A percentile compares a stretch with the other conserved stretches of the same genome.
These are phyloP conservation scores for Wickerhamomyces xylosicus DNA, from an alignment of 805 yeast genomes.

Conservation along the genomic window DNA sequence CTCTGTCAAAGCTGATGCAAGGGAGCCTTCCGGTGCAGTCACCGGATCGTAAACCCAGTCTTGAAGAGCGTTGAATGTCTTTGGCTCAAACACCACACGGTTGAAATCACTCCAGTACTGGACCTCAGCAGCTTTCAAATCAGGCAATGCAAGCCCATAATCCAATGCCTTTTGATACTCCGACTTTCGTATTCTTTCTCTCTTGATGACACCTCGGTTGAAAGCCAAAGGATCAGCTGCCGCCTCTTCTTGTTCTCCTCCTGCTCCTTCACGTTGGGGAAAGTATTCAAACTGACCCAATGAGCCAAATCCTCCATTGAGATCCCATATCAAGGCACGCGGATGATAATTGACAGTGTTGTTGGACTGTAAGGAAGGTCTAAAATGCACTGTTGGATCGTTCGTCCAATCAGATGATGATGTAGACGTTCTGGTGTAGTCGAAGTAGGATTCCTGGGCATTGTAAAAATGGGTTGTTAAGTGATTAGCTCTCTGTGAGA, in stretches of 20 bases:
- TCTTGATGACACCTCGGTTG: conserved; percentile 23
- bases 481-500: conserved; percentile 68
- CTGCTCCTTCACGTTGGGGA: conserved; percentile 1
- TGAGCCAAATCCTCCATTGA: conserved; percentile 66
- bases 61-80: conserved; percentile 38
- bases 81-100: conserved; percentile 56
- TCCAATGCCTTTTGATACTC: conserved; percentile 61
- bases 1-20: conserved; percentile 14
- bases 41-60: conserved; percentile 49
- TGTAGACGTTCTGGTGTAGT: conserved; percentile 28
- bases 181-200: conserved; percentile 33
- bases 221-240: conserved; percentile 6
- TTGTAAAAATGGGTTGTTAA: conserved; percentile 76
- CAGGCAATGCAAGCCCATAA: conserved; percentile 24
- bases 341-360: conserved; percentile 63
- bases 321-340: conserved; percentile 73
- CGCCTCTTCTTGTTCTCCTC: conserved; percentile 3
- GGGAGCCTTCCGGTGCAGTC: conserved; percentile 18
- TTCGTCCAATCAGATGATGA: conserved; percentile 10
- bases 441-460: conserved; percentile 59
- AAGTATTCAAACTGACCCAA: conserved; percentile 44
- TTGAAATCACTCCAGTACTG: conserved; percentile 77
- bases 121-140: conserved; percentile 31
- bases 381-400: conserved; percentile 38
- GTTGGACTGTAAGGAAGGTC: conserved; percentile 24